phyloP scores from a whole-genome alignment of 495 filamentous ascomycete species.

The Trichoderma gamsii region DNA sequence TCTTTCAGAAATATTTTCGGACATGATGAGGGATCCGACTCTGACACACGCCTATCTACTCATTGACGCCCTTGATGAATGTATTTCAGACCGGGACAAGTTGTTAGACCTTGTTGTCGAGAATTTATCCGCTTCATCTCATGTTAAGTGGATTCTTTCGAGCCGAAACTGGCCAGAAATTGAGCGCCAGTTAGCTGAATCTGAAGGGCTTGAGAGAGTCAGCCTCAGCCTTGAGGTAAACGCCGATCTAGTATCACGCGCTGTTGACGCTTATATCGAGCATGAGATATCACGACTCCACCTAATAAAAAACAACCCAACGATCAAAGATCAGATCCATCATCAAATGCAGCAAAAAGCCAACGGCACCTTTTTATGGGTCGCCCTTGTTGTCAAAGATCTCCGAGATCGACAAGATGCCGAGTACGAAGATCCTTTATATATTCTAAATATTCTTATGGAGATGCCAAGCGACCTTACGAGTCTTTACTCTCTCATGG shows the following conservation, averaged over 20 bases:
- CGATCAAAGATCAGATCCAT: conserved; percentile 14
- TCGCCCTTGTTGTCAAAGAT: conserved; percentile 25
- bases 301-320: background rate
- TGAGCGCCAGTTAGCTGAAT: background rate
- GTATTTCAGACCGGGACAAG: conserved; percentile 14
- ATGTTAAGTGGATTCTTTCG: background rate
- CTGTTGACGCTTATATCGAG: background rate
- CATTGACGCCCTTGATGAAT: conserved; percentile 46
- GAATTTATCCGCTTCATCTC: background rate
- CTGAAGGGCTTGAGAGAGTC: background rate
- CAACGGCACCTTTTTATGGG: conserved; percentile 28
- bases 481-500: too few relatives aligned
- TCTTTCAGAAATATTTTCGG: conserved; percentile 26
- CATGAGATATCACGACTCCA: background rate
- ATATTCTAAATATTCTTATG: too few relatives aligned
- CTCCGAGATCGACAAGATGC: too few relatives aligned
- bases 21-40: conserved; percentile 29
- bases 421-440: too few relatives aligned
- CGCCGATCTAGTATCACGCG: background rate
- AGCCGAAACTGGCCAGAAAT: background rate
- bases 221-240: background rate
- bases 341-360: conserved; percentile 21
- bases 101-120: background rate
- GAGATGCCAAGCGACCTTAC: too few relatives aligned
- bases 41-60: conserved; percentile 15